These are phyloP conservation scores for Apostasia ramifera DNA, from an alignment of 106 monocot species.

Conservation along the genomic window DNA sequence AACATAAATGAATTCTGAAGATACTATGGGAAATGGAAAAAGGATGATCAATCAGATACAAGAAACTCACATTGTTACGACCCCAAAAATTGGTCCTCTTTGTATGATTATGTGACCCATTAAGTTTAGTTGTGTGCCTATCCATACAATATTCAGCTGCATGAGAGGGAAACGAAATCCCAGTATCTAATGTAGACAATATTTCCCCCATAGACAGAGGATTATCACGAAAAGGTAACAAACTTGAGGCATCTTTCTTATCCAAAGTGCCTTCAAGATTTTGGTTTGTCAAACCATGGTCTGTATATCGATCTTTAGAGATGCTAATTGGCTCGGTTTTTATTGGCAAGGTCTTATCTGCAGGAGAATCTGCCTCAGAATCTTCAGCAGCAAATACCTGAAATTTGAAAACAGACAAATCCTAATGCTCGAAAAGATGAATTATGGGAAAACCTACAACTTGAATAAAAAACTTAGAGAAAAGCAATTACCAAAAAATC, in stretches of 20 bases:
- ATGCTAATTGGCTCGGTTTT: conserved; percentile 27
- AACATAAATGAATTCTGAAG: too few species aligned
- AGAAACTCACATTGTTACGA: conserved; percentile 61
- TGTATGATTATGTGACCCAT: conserved; percentile 42
- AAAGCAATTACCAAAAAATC: neutral
- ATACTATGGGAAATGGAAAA: too few species aligned
- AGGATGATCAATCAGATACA: too few species aligned
- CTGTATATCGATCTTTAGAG: conserved; percentile 18
- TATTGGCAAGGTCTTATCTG: conserved; percentile 26
- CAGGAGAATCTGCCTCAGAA: conserved; percentile 62
- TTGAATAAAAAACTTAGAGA: too few species aligned
- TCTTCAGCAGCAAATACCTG: conserved; percentile 78
- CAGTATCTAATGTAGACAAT: conserved; percentile 74
- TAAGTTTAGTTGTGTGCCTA: conserved; percentile 43
- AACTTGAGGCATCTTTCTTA: conserved; percentile 40
- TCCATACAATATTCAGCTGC: conserved; percentile 43
- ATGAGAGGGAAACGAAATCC: conserved; percentile 43
- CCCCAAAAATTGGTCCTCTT: conserved; percentile 82
- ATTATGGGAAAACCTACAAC: too few species aligned
- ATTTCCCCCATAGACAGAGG: conserved; percentile 83
- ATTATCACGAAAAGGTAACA: conserved; percentile 37
- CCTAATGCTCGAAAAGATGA: too few species aligned
- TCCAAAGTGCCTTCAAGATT: conserved; percentile 22
- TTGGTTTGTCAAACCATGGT: conserved; percentile 29
- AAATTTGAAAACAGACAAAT: neutral